Evolutionary conservation across 2,329 filamentous ascomycete species (phyloP), one percentile per base, ranked within the genome.

Genomic region (Pseudogymnoascus verrucosus): DNA sequence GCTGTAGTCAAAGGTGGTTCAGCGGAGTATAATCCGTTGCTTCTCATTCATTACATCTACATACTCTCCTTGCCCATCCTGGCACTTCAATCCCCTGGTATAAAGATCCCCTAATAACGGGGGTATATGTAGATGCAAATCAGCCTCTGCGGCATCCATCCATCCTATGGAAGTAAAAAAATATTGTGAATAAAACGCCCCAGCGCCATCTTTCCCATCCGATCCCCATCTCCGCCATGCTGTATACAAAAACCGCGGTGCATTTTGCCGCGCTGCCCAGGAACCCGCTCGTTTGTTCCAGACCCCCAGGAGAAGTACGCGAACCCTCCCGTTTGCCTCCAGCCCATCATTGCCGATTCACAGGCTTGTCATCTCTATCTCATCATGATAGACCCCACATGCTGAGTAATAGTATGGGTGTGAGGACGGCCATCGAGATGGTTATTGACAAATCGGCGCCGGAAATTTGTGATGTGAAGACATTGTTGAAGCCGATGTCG

Each of bases 401-500:
- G 10, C n/a, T 57, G 4, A 57, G 26, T 5, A 57, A 14, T 34
- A 57, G 47, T 34, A 57, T 31, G 47, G 47, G 47, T 5, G 47
- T 16, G 26, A 57, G 47, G 10, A 57, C 7, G 19, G 26, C 47
- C 47, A 57, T 19, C n/a, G 47, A 57, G 26, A 57, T 34, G 6
- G 47, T 31, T 19, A 57, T 28, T 57, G 47, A 57, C 26, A 57
- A 19, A 19, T 57, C 47, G 8, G 47, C 47, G n/a, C 26, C 47
- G n/a, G 47, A 57, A 57, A 57, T 57, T 57, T 57, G 26, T 12
- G 47, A 57, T 34, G 88, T 86, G 79, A 91, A 97, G 68, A 96
- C 80, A 67, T 88, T 82, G 63, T 89, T 83, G 79, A 95, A 93
- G 67, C 84, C 83, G 69, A 96, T 86, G 63, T 90, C 80, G 54